Evolutionary conservation across 225 moss, liverwort and hornwort species (phyloP).

Genomic region (Physcomitrium patens): DNA sequence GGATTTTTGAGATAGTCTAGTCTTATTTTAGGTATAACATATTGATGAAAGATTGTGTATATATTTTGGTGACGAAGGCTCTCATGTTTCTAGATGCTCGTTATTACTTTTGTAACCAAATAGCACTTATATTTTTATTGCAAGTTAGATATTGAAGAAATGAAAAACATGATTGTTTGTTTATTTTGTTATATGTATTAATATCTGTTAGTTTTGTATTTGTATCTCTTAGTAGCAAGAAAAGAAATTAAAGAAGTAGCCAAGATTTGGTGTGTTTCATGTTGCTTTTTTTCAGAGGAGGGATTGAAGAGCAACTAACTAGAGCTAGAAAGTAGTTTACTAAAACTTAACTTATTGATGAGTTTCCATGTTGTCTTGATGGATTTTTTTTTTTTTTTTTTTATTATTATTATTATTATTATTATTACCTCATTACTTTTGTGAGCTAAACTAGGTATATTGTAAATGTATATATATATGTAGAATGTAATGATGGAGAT

Average conservation of each 20-base stretch:
- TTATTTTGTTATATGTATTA: conserved; percentile 16
- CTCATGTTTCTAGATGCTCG: neutral
- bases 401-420: too few species aligned
- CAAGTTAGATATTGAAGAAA: conserved; percentile 78
- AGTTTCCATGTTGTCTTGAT: conserved; percentile 90
- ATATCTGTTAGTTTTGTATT: conserved; percentile 34
- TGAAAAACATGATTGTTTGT: conserved; percentile 28
- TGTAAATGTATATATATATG: neutral
- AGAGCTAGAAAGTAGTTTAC: conserved; percentile 94
- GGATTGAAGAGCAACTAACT: conserved; percentile 77
- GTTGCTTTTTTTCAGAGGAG: conserved; percentile 44
- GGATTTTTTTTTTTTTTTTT: conserved; percentile 58
- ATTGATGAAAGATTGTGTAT: neutral
- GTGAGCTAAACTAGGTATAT: neutral
- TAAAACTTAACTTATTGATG: conserved; percentile 85
- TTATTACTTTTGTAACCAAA: conserved; percentile 27
- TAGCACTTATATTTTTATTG: conserved; percentile 36
- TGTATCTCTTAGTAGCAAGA: conserved; percentile 33
- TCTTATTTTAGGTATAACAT: too few species aligned
- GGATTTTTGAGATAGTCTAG: too few species aligned
- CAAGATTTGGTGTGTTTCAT: conserved; percentile 28
- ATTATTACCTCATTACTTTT: neutral
- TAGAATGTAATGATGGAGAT: neutral
- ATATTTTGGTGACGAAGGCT: neutral
- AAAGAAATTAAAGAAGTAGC: neutral